Conservation (phyloP, 805 yeast species). For the Debaryomyces prosopidis region DNA sequence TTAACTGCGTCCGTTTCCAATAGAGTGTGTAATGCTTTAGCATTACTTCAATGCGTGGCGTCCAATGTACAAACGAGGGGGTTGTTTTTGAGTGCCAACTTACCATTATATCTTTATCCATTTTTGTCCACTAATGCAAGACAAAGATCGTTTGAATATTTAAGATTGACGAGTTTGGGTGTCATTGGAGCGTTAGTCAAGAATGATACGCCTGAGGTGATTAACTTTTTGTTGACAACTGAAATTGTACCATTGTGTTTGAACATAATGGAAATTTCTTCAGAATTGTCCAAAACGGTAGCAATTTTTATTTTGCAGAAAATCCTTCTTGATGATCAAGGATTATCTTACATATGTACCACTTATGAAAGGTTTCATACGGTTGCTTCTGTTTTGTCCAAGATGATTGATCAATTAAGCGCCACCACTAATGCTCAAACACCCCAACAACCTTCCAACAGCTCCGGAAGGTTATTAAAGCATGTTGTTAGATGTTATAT, state of each 20-base stretch:
- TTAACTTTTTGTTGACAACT: constrained; percentile 86
- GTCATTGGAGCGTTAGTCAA: constrained; percentile 96
- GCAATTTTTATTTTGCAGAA: constrained; percentile 96
- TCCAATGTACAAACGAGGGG: constrained; percentile 89
- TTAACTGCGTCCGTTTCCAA: constrained; percentile 85
- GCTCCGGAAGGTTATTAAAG: constrained; percentile 80
- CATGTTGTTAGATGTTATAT: constrained; percentile 94
- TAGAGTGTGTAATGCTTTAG: constrained; percentile 93
- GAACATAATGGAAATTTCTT: constrained; percentile 92
- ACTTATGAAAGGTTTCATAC: constrained; percentile 94
- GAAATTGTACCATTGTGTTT: constrained; percentile 95
- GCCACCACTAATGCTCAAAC: constrained; percentile 48
- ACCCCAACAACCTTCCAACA: constrained; percentile 30
- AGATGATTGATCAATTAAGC: constrained; percentile 82
- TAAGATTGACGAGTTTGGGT: constrained; percentile 89
- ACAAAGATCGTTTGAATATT: constrained; percentile 90
- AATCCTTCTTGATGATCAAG: constrained; percentile 87
- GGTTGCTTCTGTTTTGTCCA: constrained; percentile 81
- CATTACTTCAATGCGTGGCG: constrained; percentile 94
- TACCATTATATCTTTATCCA: constrained; percentile 91
- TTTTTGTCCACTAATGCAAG: constrained; percentile 89
- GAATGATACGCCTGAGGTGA: constrained; percentile 93
- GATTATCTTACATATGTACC: constrained; percentile 88
- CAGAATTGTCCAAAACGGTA: constrained; percentile 92
- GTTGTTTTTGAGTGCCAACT: constrained; percentile 82